Percentiles rank a stretch among this genome's conserved stretches.
These are phyloP conservation scores for Neoscytalidium dimidiatum DNA, from an alignment of 2,329 filamentous ascomycete genomes.

Conservation along the genomic window DNA sequence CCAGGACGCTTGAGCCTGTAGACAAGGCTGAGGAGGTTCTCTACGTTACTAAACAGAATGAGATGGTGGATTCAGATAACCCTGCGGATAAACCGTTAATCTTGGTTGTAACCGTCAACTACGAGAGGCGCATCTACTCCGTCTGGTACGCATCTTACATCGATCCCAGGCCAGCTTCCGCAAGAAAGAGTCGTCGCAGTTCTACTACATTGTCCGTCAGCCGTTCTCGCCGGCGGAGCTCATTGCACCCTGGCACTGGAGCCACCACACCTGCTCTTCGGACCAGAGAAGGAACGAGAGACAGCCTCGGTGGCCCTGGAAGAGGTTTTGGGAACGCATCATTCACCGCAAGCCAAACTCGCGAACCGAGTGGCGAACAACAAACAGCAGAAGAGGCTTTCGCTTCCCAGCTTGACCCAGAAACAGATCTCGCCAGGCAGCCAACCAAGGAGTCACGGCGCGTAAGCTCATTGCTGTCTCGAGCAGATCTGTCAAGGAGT, in stretches of 20 bases:
- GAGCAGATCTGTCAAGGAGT: conserved; percentile 82
- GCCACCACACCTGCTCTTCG: conserved; percentile 70
- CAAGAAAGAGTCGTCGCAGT: conserved; percentile 40
- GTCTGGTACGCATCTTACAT: conserved; percentile 84
- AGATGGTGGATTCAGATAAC: conserved; percentile 52
- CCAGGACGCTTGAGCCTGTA: conserved; percentile 58
- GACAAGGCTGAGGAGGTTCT: conserved; percentile 80
- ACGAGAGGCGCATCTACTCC: conserved; percentile 73
- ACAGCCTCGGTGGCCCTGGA: conserved; percentile 68
- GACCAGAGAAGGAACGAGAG: conserved; percentile 65
- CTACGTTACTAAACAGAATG: conserved; percentile 71
- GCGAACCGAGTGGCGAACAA: conserved; percentile 34
- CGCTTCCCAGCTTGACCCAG: conserved; percentile 52
- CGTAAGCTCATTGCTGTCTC: conserved; percentile 86
- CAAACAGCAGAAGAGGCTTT: conserved; percentile 49
- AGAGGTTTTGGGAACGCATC: conserved; percentile 46
- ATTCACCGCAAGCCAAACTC: conserved; percentile 34
- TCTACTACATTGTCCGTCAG: conserved; percentile 28
- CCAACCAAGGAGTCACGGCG: conserved; percentile 68
- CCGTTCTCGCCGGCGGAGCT: conserved; percentile 64
- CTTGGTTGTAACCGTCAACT: conserved; percentile 79
- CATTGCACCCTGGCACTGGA: conserved; percentile 62
- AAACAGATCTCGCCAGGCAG: conserved; percentile 51
- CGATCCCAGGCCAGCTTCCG: conserved; percentile 58
- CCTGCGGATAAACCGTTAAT: conserved; percentile 54